phyloP scores from a whole-genome alignment of 805 yeast genomes.

The Schwanniomyces vanrijiae region DNA sequence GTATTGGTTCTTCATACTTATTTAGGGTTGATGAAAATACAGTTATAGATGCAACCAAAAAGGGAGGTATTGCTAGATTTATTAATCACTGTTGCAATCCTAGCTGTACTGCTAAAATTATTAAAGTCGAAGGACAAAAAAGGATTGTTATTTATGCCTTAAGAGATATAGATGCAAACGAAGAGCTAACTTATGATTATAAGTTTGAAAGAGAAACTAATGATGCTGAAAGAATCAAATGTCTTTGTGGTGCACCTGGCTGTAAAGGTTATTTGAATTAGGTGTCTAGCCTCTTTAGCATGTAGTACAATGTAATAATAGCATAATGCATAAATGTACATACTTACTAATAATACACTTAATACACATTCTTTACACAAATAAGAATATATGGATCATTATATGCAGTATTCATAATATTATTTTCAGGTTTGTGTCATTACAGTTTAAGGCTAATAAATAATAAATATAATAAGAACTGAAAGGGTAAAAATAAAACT shows the following conservation, averaged over 20 bases:
- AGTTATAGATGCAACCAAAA: constrained; percentile 95
- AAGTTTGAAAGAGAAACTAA: constrained; percentile 90
- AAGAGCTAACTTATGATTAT: constrained; percentile 93
- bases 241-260: constrained; percentile 93
- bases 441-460: too few species aligned
- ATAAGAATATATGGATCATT: too few species aligned
- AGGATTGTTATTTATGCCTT: constrained; percentile 94
- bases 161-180: constrained; percentile 83
- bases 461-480: too few species aligned
- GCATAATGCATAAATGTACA: neutral
- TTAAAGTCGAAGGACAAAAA: constrained; percentile 90
- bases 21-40: constrained; percentile 92
- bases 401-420: too few species aligned
- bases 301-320: neutral
- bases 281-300: neutral
- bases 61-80: constrained; percentile 95
- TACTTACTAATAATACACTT: neutral
- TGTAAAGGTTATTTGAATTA: constrained; percentile 90
- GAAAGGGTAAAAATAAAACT: too few species aligned
- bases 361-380: too few species aligned
- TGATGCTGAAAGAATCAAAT: constrained; percentile 82
- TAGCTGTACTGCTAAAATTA: constrained; percentile 94
- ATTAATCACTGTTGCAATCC: constrained; percentile 98
- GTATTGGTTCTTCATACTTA: constrained; percentile 92
- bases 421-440: too few species aligned